These are phyloP conservation scores for Fraxinus cuspidata DNA, from an alignment of 257 asterid species.

Conservation along the genomic window DNA sequence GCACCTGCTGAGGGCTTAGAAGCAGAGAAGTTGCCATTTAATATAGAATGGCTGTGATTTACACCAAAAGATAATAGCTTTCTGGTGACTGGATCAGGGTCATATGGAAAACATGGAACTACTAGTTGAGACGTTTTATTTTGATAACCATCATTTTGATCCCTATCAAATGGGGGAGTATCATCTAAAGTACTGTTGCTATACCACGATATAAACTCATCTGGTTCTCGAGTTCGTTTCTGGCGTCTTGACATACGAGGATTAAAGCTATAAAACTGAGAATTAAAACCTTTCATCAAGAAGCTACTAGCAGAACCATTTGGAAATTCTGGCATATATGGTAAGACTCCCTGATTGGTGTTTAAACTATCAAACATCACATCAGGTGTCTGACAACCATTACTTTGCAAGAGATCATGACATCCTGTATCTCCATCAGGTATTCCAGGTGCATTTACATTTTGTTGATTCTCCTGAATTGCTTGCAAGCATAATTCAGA, in stretches of 20 bases:
- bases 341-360: slow-evolving; percentile 25
- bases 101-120: slow-evolving; percentile 39
- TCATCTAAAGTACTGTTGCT: slow-evolving; percentile 29
- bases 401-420: slow-evolving; percentile 40
- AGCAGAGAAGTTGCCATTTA: slow-evolving; percentile 59
- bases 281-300: slow-evolving; percentile 35
- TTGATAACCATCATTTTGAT: slow-evolving; percentile 33
- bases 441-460: slow-evolving; percentile 36
- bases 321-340: slow-evolving; percentile 37
- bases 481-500: slow-evolving; percentile 45
- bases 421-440: slow-evolving; percentile 43
- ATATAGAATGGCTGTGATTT: slow-evolving; percentile 39
- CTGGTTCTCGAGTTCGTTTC: slow-evolving; percentile 39
- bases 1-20: slow-evolving; percentile 57
- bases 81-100: slow-evolving; percentile 37
- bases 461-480: slow-evolving; percentile 41
- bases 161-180: slow-evolving; percentile 35
- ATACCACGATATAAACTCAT: slow-evolving; percentile 41
- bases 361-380: slow-evolving; percentile 44
- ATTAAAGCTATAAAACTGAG: slow-evolving; percentile 42
- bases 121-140: slow-evolving; percentile 39
- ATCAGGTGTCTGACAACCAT: slow-evolving; percentile 43
- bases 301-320: slow-evolving; percentile 38
- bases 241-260: slow-evolving; percentile 39
- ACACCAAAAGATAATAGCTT: slow-evolving; percentile 38